Evolutionary conservation across 106 monocot genomes (phyloP), one percentile per base, ranked within the genome.

Genomic region (Dioscorea alata): DNA sequence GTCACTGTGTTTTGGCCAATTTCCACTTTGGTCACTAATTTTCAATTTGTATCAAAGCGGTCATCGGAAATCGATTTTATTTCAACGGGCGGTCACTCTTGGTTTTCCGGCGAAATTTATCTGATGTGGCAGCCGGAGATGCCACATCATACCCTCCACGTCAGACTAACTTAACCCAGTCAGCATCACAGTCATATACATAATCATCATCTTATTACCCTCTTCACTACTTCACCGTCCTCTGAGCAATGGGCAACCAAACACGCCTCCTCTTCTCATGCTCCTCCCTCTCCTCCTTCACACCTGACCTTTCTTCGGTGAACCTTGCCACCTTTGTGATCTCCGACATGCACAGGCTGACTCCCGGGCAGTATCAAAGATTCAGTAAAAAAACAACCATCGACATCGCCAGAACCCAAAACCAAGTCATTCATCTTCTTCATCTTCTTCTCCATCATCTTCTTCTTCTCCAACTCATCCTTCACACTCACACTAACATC

Each of bases 311-410:
- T 52, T 51, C 23, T 61, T 5, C 20, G 10, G n/a, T 33, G 66
- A 76, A 74, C 77, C 94, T 84, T 21, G 82, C 50, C 23, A 87
- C 13, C 34, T 78, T 77, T 18, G 77, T 71, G 23, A 90, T 87
- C 76, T 90, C 87, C 65, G 91, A 91, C 91, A 96, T 85, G n/a
- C 73, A 84, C 52, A n/a, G n/a, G n/a, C n/a, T 83, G 68, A n/a
- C 53, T 67, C 48, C 72, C 82, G 6, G 68, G 24, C n/a, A 81
- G 35, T 25, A 79, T 76, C 73, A 62, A 12, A 16, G 70, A 65
- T 0, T 8, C 6, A 6, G 6, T 42, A 10, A 5, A 42, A 42
- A 0, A 42, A 42, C 54, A 51, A 4, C 51, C 51, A 51, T 1
- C 19, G 54, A 54, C 19, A 16, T 54, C 54, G 54, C 9, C 54